phyloP scores from a whole-genome alignment of 805 yeast genomes.

The Saccharomycopsis selenospora region DNA sequence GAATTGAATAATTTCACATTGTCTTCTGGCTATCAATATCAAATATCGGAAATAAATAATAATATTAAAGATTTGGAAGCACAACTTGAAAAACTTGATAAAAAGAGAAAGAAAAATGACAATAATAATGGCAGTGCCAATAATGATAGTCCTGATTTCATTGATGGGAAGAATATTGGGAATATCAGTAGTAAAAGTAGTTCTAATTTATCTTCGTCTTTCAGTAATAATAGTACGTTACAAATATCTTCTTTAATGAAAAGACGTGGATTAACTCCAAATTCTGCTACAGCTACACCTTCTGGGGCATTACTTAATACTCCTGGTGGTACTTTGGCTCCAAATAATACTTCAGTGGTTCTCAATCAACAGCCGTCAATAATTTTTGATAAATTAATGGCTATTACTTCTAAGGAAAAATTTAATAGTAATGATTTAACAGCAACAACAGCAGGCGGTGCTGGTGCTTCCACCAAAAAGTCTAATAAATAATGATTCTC shows the following conservation, averaged over 20 bases:
- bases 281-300: constrained; percentile 3
- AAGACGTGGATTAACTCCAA: constrained; percentile 5
- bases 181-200: background rate
- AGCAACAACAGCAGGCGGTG: too few species aligned
- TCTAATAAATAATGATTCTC: too few species aligned
- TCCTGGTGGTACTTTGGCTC: constrained; percentile 2
- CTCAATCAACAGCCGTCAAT: constrained; percentile 8
- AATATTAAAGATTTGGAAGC: constrained; percentile 4
- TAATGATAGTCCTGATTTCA: too few species aligned
- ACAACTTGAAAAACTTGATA: background rate
- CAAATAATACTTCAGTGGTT: background rate
- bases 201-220: background rate
- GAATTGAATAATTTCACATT: constrained; percentile 13
- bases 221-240: background rate
- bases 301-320: background rate
- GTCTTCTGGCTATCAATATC: constrained; percentile 13
- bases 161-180: background rate
- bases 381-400: constrained; percentile 4
- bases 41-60: background rate
- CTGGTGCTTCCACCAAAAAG: too few species aligned
- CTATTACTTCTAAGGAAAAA: constrained; percentile 1
- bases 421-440: background rate
- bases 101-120: background rate
- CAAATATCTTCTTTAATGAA: background rate
- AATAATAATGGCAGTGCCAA: background rate